Conservation (phyloP, 2,329 filamentous ascomycete genomes). For the Verticillium isaacii region DNA sequence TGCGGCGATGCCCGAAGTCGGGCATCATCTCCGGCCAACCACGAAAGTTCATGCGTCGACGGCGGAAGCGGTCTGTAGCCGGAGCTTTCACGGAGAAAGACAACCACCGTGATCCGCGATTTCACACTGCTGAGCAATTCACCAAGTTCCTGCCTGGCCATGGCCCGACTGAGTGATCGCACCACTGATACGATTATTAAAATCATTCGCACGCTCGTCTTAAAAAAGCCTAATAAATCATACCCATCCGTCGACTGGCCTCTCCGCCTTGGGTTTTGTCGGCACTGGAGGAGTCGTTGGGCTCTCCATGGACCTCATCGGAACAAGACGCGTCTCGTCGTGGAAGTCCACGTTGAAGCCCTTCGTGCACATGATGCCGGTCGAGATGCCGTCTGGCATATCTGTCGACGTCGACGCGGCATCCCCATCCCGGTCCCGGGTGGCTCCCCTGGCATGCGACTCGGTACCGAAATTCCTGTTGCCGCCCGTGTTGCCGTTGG, state of each 20-base stretch:
- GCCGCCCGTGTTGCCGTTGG: conserved; percentile 9
- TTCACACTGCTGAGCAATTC: too few relatives aligned
- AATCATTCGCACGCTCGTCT: not conserved
- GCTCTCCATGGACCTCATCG: not conserved
- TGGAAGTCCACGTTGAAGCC: conserved; percentile 20
- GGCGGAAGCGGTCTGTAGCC: too few relatives aligned
- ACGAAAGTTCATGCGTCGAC: not conserved
- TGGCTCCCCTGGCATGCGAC: conserved; percentile 11
- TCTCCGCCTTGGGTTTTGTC: not conserved
- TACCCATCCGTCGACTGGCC: not conserved
- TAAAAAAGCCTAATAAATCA: not conserved
- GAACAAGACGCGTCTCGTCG: conserved; percentile 4
- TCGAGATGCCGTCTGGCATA: conserved; percentile 33
- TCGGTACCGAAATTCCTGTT: not conserved
- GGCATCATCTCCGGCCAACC: not conserved
- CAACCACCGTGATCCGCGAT: too few relatives aligned
- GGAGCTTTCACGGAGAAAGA: too few relatives aligned
- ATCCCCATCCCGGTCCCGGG: not conserved
- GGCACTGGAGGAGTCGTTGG: not conserved
- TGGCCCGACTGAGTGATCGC: too few relatives aligned
- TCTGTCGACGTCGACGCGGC: conserved; percentile 26
- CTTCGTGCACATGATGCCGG: conserved; percentile 31
- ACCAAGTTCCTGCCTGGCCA: too few relatives aligned
- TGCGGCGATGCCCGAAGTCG: not conserved
- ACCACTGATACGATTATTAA: not conserved